Conservation (phyloP, 2,329 filamentous ascomycete genomes). For the Zelopaecilomyces penicillatus region DNA sequence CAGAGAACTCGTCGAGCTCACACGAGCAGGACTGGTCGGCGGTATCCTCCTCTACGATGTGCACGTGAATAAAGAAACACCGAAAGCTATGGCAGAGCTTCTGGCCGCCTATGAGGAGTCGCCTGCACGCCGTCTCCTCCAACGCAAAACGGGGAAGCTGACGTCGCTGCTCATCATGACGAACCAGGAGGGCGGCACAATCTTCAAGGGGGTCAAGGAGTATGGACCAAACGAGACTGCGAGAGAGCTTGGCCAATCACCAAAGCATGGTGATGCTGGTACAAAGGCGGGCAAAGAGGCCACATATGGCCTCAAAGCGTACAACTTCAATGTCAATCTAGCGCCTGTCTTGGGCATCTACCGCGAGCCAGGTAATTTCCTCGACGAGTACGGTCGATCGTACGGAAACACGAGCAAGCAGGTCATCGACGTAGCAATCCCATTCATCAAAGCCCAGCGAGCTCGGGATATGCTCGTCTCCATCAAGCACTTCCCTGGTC, state of each 20-base stretch:
- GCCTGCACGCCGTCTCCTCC: constrained; percentile 4
- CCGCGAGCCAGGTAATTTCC: constrained; percentile 6
- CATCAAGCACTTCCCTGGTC: constrained; percentile 9
- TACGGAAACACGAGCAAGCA: constrained; percentile 6
- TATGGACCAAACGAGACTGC: constrained; percentile 5
- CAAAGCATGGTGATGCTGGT: constrained; percentile 2
- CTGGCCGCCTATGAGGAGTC: constrained; percentile 6
- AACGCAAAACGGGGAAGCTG: constrained; percentile 3
- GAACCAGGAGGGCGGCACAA: constrained; percentile 9
- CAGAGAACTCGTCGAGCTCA: constrained; percentile 6
- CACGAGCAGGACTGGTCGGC: constrained; percentile 7
- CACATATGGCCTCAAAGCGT: constrained; percentile 1
- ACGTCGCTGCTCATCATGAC: constrained; percentile 8
- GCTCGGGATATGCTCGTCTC: constrained; percentile 3
- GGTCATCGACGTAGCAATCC: constrained; percentile 7
- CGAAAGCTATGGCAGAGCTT: constrained; percentile 6
- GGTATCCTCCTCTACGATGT: constrained; percentile 9
- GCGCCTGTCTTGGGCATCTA: constrained; percentile 8
- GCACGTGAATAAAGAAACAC: constrained; percentile 8
- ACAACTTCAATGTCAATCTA: constrained; percentile 7
- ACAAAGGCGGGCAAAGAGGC: constrained; percentile 6
- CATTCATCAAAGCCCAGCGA: constrained; percentile 10
- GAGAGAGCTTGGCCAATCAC: constrained; percentile 3
- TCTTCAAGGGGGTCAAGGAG: constrained; percentile 6
- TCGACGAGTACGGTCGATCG: constrained; percentile 3